Evolutionary conservation across 257 asterid species (phyloP).

Genomic region (Ligustrum vulgare): DNA sequence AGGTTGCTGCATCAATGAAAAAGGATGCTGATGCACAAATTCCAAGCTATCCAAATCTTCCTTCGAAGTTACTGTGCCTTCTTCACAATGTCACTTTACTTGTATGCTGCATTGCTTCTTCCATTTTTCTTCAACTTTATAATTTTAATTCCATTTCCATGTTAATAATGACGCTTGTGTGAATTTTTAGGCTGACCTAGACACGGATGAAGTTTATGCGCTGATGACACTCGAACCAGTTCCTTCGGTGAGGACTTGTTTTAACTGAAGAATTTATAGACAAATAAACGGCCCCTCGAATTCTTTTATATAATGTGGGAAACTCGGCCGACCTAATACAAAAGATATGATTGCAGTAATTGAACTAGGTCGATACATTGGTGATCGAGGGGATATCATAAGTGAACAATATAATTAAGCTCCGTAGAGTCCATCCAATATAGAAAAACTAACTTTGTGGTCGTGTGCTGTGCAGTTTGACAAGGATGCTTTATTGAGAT

Average conservation of each 20-base stretch:
- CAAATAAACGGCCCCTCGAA: too few relatives aligned
- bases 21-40: slow-evolving; percentile 77
- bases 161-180: neutral
- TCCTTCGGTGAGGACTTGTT: slow-evolving; percentile 34
- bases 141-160: neutral
- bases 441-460: neutral
- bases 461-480: slow-evolving; percentile 44
- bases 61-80: slow-evolving; percentile 80
- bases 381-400: neutral
- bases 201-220: slow-evolving; percentile 59
- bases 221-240: slow-evolving; percentile 67
- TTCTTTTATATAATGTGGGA: neutral
- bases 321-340: neutral
- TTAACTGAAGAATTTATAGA: neutral
- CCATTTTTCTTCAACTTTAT: slow-evolving; percentile 1
- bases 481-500: slow-evolving; percentile 55
- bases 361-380: neutral
- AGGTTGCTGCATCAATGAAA: slow-evolving; percentile 97
- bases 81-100: slow-evolving; percentile 53
- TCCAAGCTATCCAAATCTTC: slow-evolving; percentile 90
- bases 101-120: slow-evolving; percentile 26
- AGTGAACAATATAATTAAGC: neutral
- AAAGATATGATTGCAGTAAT: neutral
- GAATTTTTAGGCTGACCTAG: slow-evolving; percentile 48
- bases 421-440: neutral